A percentile compares a stretch with the other conserved stretches of the same genome.
Conservation (phyloP, 2,329 filamentous ascomycete genomes). For the Tolypocladium inflatum region DNA sequence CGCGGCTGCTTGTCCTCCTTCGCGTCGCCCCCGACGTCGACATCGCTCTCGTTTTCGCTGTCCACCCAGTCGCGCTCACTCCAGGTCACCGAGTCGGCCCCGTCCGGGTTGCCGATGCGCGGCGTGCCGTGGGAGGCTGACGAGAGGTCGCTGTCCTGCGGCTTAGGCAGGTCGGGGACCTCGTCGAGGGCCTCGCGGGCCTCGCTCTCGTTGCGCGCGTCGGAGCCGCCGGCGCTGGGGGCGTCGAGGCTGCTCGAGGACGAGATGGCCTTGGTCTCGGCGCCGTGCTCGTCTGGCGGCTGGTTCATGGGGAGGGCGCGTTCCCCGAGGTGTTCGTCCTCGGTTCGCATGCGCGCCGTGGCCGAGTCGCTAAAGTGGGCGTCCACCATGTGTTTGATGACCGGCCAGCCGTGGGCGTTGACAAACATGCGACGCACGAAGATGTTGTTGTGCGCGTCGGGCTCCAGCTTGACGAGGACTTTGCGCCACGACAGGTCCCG, state of each 20-base stretch:
- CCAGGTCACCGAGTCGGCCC: slow-evolving; percentile 51
- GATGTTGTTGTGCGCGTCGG: slow-evolving; percentile 88
- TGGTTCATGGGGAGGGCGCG: slow-evolving; percentile 52
- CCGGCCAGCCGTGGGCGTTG: slow-evolving; percentile 96
- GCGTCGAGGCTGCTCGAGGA: slow-evolving; percentile 11
- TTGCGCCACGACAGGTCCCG: slow-evolving; percentile 90
- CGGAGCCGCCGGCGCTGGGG: slow-evolving; percentile 15
- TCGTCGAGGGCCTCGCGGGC: slow-evolving; percentile 29
- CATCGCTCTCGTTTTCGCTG: slow-evolving; percentile 36
- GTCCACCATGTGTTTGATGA: slow-evolving; percentile 88
- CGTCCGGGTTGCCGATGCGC: slow-evolving; percentile 9
- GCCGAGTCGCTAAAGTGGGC: slow-evolving; percentile 78
- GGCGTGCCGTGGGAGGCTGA: slow-evolving; percentile 8
- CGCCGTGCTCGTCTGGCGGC: slow-evolving; percentile 51
- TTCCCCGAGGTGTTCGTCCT: slow-evolving; percentile 57
- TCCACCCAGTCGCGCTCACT: slow-evolving; percentile 57
- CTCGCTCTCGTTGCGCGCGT: slow-evolving; percentile 16
- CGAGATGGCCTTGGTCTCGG: slow-evolving; percentile 43
- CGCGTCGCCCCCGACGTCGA: slow-evolving; percentile 10
- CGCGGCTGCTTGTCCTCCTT: slow-evolving; percentile 6
- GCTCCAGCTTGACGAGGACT: slow-evolving; percentile 88
- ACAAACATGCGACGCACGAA: slow-evolving; percentile 93
- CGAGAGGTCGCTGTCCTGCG: slow-evolving; percentile 12
- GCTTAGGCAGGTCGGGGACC: slow-evolving; percentile 33
- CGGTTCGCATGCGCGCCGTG: slow-evolving; percentile 53